Conservation (phyloP, 768 basidiomycete species). For the Plicaturopsis crispa region DNA sequence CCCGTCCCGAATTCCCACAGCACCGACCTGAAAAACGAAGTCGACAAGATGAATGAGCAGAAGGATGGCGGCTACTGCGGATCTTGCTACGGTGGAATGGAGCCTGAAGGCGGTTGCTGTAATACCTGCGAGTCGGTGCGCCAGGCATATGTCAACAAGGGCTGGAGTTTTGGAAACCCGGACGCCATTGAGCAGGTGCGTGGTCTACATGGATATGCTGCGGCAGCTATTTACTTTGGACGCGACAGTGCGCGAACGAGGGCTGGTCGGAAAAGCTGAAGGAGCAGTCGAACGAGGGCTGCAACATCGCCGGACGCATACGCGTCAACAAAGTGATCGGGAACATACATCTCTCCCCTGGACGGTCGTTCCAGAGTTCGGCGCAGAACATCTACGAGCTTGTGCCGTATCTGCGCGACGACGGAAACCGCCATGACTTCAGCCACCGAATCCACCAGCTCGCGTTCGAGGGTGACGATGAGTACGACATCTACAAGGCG, state of each 20-base stretch:
- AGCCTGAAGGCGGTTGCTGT: slow-evolving; percentile 79
- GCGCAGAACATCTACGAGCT: slow-evolving; percentile 77
- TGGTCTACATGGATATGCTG: background rate
- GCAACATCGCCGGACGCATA: slow-evolving; percentile 86
- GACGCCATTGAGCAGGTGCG: slow-evolving; percentile 88
- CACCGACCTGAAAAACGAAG: slow-evolving; percentile 75
- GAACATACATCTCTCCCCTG: slow-evolving; percentile 92
- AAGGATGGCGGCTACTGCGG: slow-evolving; percentile 74
- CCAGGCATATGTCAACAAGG: slow-evolving; percentile 79
- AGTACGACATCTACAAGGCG: slow-evolving; percentile 66
- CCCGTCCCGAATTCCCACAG: slow-evolving; percentile 47
- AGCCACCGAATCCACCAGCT: slow-evolving; percentile 81
- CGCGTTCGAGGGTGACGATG: slow-evolving; percentile 77
- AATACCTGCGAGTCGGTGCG: slow-evolving; percentile 95
- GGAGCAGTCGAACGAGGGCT: slow-evolving; percentile 90
- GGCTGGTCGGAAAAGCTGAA: slow-evolving; percentile 93
- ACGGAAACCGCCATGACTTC: slow-evolving; percentile 88
- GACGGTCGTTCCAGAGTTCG: slow-evolving; percentile 88
- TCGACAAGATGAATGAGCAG: slow-evolving; percentile 68
- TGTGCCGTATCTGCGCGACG: slow-evolving; percentile 90
- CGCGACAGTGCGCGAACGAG: slow-evolving; percentile 83
- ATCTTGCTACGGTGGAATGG: slow-evolving; percentile 88
- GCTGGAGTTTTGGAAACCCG: slow-evolving; percentile 93
- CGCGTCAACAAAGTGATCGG: slow-evolving; percentile 97
- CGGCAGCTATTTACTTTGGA: background rate